Base-by-base conservation (phyloP, 139 green algal genomes). In the Chlorella sp. region DNA sequence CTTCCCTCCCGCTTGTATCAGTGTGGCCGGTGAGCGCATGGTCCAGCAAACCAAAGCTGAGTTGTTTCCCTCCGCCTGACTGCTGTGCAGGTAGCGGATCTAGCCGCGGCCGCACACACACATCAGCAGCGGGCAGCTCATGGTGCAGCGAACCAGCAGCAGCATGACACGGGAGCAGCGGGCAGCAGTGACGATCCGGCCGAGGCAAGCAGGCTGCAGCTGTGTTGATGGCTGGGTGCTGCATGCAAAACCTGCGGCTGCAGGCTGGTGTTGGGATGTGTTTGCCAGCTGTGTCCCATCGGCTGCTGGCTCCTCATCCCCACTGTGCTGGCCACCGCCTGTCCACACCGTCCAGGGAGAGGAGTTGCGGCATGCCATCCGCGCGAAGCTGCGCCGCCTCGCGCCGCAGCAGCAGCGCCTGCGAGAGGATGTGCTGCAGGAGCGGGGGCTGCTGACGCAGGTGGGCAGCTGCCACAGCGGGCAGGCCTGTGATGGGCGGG, bases 401-500 rank as follows among this genome's bases (percentile, higher is more conserved):
- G 60, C 38, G 4, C 57, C 76, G 20, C 60, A 72, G 36, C 64
- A 82, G 76, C 76, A 63, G 20, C 56, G 56, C 60, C 12, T 82
- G 76, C 57, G 71, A 32, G 60, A 73, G 26, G 60, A 82, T 25
- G 76, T 82, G 76, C 60, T 82, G 23, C 26, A 57, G 15, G 76
- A 82, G 47, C n/a, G 32, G 30, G 64, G 38, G 25, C 25, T 57
- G 25, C 17, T 15, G 9, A 23, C 64, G 60, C 76, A 82, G 76
- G 76, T 82, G 60, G 4, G 74, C 44, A 15, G 73, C 13, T 23
- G 65, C 65, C 32, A 73, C 15, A 51, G 44, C 44, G 9, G 44
- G 44, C 44, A 51, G 9, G 7, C 6, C 44, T n/a, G n/a, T n/a
- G n/a, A n/a, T n/a, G n/a, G n/a, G n/a, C n/a, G n/a, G n/a, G n/a